Conservation (phyloP, 768 basidiomycete species). For the Sistotremastrum niveocremeum region DNA sequence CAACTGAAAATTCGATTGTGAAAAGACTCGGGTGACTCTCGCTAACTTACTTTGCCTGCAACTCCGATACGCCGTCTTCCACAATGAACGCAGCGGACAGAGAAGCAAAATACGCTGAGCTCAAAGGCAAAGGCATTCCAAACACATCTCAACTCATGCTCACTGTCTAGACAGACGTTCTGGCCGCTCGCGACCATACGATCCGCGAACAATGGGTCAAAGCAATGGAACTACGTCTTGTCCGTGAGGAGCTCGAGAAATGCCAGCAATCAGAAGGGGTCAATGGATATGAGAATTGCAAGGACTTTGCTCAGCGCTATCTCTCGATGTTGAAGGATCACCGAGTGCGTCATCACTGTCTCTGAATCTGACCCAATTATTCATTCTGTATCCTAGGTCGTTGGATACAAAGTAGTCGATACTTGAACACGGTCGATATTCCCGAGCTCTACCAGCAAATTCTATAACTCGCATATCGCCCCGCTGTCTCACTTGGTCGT, state of each 20-base stretch:
- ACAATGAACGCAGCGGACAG: no score
- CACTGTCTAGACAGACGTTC: not conserved
- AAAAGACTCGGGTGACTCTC: no score
- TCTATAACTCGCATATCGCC: conserved; percentile 84
- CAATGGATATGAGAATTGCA: conserved; percentile 83
- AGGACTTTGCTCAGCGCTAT: conserved; percentile 75
- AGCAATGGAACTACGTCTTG: conserved; percentile 84
- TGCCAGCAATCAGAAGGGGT: conserved; percentile 87
- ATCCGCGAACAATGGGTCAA: conserved; percentile 90
- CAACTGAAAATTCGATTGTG: no score
- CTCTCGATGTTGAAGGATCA: conserved; percentile 63
- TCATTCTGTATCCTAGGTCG: not conserved
- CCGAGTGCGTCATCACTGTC: conserved; percentile 40
- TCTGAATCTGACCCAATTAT: conserved; percentile 5
- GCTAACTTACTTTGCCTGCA: no score
- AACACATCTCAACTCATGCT: not conserved
- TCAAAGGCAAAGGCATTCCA: no score
- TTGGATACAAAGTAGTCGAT: no score
- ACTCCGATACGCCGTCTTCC: no score
- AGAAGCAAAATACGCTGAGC: no score
- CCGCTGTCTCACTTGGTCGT: conserved; percentile 91
- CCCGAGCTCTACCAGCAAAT: conserved; percentile 41
- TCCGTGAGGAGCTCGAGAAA: conserved; percentile 76
- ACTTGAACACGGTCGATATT: no score
- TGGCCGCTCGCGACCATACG: conserved; percentile 56